phyloP scores from a whole-genome alignment of 495 filamentous ascomycete genomes.

The Penicillium arizonense region DNA sequence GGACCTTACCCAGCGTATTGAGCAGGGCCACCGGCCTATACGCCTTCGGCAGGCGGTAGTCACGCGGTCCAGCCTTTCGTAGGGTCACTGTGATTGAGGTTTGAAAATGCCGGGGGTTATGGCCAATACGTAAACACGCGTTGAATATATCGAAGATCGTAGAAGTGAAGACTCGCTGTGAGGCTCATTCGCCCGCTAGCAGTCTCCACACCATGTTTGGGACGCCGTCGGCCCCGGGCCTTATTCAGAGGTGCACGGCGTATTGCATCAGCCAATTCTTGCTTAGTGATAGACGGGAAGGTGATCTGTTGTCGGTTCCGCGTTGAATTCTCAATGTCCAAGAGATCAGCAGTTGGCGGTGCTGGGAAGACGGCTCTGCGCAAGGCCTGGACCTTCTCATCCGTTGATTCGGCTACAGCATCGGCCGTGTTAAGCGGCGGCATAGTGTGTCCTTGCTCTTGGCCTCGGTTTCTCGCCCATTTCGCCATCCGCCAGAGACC shows the following conservation, averaged over 20 bases:
- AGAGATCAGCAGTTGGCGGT: slow-evolving; percentile 18
- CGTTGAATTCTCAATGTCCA: slow-evolving; percentile 9
- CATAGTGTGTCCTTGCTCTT: neutral
- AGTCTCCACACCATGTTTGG: slow-evolving; percentile 16
- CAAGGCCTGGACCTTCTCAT: slow-evolving; percentile 16
- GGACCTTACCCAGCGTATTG: slow-evolving; percentile 25
- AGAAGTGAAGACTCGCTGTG: too few relatives aligned
- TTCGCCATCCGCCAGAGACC: slow-evolving; percentile 12
- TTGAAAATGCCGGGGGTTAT: slow-evolving; percentile 7
- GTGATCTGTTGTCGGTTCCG: neutral
- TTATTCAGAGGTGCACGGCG: slow-evolving; percentile 18
- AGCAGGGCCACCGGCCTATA: slow-evolving; percentile 29
- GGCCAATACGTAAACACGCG: too few relatives aligned
- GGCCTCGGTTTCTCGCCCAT: slow-evolving; percentile 8
- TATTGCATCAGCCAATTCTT: slow-evolving; percentile 6
- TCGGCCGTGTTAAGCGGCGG: neutral
- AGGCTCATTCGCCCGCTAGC: neutral
- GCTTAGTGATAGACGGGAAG: too few relatives aligned
- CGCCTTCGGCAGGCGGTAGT: slow-evolving; percentile 16
- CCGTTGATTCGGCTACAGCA: neutral
- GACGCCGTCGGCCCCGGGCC: slow-evolving; percentile 23
- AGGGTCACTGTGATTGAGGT: slow-evolving; percentile 18
- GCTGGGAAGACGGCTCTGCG: slow-evolving; percentile 23
- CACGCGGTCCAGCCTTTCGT: slow-evolving; percentile 16
- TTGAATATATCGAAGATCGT: too few relatives aligned